Evolutionary conservation across 2,329 filamentous ascomycete species (phyloP), one percentile per base, ranked within the genome.

Genomic region (Nemania sp.): DNA sequence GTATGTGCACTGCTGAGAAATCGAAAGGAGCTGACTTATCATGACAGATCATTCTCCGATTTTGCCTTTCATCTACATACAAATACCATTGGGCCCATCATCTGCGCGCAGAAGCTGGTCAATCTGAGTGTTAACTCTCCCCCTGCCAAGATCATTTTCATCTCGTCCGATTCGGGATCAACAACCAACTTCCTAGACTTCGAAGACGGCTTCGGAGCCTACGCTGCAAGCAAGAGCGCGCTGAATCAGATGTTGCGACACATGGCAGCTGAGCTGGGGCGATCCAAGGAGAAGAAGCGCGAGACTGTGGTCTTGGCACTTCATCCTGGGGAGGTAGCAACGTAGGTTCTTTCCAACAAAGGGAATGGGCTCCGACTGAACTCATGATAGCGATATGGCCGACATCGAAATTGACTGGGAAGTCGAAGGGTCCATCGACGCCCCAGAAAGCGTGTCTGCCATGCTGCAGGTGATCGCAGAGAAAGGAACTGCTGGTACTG

Each of bases 21-120:
- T 12, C n/a, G 14, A 41, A n/a, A 17, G 6, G 12, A 20, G 20
- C 12, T 52, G 11, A 17, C 30, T 34, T 24, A 26, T 39, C 6
- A 47, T 31, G 15, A 26, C 19, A 52, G 49, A 20, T 52, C 49
- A 11, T 52, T 46, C 42, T 46, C 42, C 5, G 49, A 52, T 24
- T 52, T 52, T 36, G 49, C 49, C 5, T 34, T 52, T 11, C 49
- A 52, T 47, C 11, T 52, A 11, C 49, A 52, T 36, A 52, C 49
- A 17, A 52, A 52, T 20, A 41, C 49, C 23, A 46, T 52, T n/a
- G 49, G 49, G 7, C 49, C 42, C 5, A 52, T 52, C 26, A 52
- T 52, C 34, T 52, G 49, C 31, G 49, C 49, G 41, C 49, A 52
- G n/a, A 52, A 52, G 36, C 42, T 52, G 17, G 17, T 52, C 23